Percentiles rank a stretch among this genome's conserved stretches.
These are phyloP conservation scores for Penicillium vulpinum DNA, from an alignment of 2,329 filamentous ascomycete species.

Conservation along the genomic window DNA sequence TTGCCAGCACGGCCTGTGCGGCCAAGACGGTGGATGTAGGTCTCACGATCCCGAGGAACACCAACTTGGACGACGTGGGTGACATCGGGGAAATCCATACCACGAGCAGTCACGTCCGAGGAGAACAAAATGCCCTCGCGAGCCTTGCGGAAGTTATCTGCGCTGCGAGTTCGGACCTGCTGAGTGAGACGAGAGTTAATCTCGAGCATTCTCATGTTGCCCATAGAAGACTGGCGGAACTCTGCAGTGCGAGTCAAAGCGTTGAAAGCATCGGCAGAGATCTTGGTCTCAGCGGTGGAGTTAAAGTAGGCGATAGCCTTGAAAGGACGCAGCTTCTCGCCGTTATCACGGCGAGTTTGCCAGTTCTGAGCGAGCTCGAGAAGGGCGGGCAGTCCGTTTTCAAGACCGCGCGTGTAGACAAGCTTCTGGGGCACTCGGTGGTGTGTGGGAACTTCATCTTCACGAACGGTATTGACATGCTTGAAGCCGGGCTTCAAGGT, in stretches of 20 bases:
- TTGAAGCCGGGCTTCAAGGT: constrained; percentile 83
- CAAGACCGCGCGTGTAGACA: constrained; percentile 65
- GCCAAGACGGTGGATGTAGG: constrained; percentile 75
- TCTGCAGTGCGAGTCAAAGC: constrained; percentile 45
- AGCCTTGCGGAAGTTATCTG: constrained; percentile 70
- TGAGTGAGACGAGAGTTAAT: constrained; percentile 84
- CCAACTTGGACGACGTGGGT: constrained; percentile 78
- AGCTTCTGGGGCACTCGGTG: constrained; percentile 78
- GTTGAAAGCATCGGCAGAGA: constrained; percentile 62
- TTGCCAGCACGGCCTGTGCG: constrained; percentile 71
- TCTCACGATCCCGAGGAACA: constrained; percentile 63
- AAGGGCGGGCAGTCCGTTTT: constrained; percentile 74
- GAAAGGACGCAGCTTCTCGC: constrained; percentile 62
- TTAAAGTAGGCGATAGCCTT: constrained; percentile 96
- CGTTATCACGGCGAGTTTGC: constrained; percentile 43
- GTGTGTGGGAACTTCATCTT: constrained; percentile 82
- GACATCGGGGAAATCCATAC: constrained; percentile 80
- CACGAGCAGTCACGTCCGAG: constrained; percentile 76
- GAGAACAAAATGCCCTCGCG: constrained; percentile 68
- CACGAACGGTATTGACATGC: constrained; percentile 83
- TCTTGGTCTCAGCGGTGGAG: constrained; percentile 70
- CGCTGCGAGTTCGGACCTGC: constrained; percentile 63
- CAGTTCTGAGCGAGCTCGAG: constrained; percentile 72
- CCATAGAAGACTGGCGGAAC: constrained; percentile 30
- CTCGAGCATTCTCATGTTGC: constrained; percentile 48